Conservation (phyloP, 257 asterid genomes). For the Paraleonurus japonicus region DNA sequence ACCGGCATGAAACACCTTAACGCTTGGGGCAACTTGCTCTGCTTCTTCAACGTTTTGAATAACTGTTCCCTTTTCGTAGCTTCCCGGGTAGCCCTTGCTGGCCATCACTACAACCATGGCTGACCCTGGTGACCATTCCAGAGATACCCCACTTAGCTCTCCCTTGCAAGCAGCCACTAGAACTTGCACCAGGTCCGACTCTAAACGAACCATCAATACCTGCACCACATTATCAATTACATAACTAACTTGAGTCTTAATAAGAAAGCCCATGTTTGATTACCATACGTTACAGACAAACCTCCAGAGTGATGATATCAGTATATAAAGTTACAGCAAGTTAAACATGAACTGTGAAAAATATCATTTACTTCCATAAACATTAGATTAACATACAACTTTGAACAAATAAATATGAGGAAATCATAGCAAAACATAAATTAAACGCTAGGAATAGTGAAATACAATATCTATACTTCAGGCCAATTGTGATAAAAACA, state of each 20-base stretch:
- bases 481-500: background rate
- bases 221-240: conserved; percentile 26
- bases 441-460: background rate
- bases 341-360: too few relatives aligned
- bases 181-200: conserved; percentile 77
- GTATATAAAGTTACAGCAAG: too few relatives aligned
- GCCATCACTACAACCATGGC: conserved; percentile 99
- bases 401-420: too few relatives aligned
- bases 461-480: background rate
- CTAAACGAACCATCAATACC: conserved; percentile 90
- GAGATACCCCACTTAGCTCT: conserved; percentile 50
- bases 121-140: conserved; percentile 82
- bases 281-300: too few relatives aligned
- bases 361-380: too few relatives aligned
- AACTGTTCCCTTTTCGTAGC: conserved; percentile 64
- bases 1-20: conserved; percentile 87
- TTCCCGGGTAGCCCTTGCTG: conserved; percentile 92
- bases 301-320: too few relatives aligned
- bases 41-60: conserved; percentile 77
- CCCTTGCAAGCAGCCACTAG: conserved; percentile 84
- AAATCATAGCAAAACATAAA: background rate
- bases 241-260: too few relatives aligned
- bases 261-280: too few relatives aligned
- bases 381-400: too few relatives aligned
- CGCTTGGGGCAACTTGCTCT: conserved; percentile 55